Evolutionary conservation across 2,329 filamentous ascomycete genomes (phyloP).

Genomic region (Madurella mycetomatis): DNA sequence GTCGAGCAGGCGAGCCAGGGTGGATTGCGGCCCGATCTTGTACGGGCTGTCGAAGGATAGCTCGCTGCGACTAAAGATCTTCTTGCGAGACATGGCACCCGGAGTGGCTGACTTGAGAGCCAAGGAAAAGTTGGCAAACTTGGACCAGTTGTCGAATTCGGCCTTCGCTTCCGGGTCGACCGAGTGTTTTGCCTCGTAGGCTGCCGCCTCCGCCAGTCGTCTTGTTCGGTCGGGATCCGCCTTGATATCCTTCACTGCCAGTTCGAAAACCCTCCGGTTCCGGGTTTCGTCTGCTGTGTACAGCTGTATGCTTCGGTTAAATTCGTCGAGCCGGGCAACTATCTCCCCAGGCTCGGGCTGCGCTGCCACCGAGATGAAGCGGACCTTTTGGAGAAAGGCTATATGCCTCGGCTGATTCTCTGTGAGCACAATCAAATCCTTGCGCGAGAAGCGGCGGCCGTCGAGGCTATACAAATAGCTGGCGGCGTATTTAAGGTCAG

Average conservation of each 20-base stretch:
- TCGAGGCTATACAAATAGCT: slow-evolving; percentile 5
- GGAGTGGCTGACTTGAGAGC: slow-evolving; percentile 1
- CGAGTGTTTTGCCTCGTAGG: slow-evolving; percentile 3
- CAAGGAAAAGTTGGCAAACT: slow-evolving; percentile 9
- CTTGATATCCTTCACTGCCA: background rate
- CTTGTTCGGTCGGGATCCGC: background rate
- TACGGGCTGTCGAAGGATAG: slow-evolving; percentile 15
- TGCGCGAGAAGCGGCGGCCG: background rate
- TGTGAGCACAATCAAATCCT: background rate
- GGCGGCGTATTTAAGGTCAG: background rate
- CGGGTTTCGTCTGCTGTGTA: background rate
- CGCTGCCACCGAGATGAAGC: background rate
- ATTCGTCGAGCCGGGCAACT: slow-evolving; percentile 1
- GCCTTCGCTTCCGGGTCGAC: background rate
- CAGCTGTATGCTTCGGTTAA: slow-evolving; percentile 5
- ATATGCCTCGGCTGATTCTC: background rate
- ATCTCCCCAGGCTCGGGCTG: background rate
- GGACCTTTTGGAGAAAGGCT: slow-evolving; percentile 1
- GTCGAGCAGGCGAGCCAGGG: slow-evolving; percentile 14
- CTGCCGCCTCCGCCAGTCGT: slow-evolving; percentile 9
- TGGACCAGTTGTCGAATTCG: slow-evolving; percentile 2
- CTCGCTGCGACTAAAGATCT: slow-evolving; percentile 12
- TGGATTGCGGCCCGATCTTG: slow-evolving; percentile 7
- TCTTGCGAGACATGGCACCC: slow-evolving; percentile 4
- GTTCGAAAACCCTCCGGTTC: background rate